phyloP scores from a whole-genome alignment of 805 yeast species.

The Candida nanaspora region DNA sequence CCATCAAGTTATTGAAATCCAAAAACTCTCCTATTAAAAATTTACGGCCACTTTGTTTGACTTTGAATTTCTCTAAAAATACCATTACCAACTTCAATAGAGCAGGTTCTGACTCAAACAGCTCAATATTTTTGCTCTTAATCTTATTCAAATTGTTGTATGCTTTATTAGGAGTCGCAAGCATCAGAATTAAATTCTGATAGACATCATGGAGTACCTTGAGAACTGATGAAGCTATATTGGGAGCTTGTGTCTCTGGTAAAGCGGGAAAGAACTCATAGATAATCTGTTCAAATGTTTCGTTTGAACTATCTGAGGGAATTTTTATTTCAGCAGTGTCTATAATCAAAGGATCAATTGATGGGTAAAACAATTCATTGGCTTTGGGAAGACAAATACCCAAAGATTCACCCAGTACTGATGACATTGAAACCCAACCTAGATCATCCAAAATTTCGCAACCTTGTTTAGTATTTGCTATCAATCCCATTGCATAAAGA shows the following conservation, averaged over 20 bases:
- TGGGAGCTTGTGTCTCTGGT: slow-evolving; percentile 10
- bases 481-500: slow-evolving; percentile 67
- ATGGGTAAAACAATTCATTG: slow-evolving; percentile 10
- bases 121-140: slow-evolving; percentile 40
- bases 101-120: slow-evolving; percentile 46
- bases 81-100: slow-evolving; percentile 46
- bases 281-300: slow-evolving; percentile 14
- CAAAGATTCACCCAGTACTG: slow-evolving; percentile 32
- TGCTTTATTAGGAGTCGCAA: slow-evolving; percentile 22
- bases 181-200: slow-evolving; percentile 20
- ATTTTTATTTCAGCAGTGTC: slow-evolving; percentile 3
- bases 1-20: slow-evolving; percentile 46
- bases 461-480: slow-evolving; percentile 71
- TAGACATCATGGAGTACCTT: slow-evolving; percentile 15
- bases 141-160: slow-evolving; percentile 37
- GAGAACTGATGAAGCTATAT: slow-evolving; percentile 4
- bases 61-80: slow-evolving; percentile 49
- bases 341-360: slow-evolving; percentile 4
- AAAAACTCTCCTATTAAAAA: slow-evolving; percentile 58
- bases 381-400: slow-evolving; percentile 22
- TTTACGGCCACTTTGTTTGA: slow-evolving; percentile 54
- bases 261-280: slow-evolving; percentile 7
- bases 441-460: slow-evolving; percentile 76
- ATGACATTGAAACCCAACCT: slow-evolving; percentile 58
- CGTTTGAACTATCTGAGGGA: slow-evolving; percentile 6